Conservation (phyloP, 768 basidiomycete species). For the Lactarius hengduanensis region DNA sequence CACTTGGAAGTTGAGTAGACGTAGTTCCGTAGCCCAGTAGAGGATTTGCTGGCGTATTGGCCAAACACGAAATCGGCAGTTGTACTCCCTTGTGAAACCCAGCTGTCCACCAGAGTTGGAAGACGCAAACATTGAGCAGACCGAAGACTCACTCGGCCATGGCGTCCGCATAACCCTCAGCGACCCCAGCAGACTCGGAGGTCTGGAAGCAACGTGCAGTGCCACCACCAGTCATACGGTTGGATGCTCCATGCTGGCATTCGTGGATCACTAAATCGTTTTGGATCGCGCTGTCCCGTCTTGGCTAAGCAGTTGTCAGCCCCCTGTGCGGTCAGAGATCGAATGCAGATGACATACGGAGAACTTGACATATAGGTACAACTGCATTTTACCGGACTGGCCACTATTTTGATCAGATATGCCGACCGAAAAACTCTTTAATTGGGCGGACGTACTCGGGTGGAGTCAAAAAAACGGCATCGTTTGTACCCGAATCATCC, state of each 20-base stretch:
- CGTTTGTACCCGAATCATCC: conserved; percentile 44
- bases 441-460: conserved; percentile 38
- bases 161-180: conserved; percentile 35
- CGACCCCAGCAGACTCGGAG: conserved; percentile 61
- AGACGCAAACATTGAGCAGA: not conserved
- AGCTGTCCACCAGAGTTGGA: conserved; percentile 28
- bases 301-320: conserved; percentile 38
- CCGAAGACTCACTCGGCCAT: conserved; percentile 30
- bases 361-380: conserved; percentile 37
- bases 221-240: conserved; percentile 43
- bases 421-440: not conserved
- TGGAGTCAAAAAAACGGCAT: conserved; percentile 45
- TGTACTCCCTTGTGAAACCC: conserved; percentile 40
- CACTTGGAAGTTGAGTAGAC: conserved; percentile 56
- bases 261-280: conserved; percentile 58
- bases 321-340: not conserved
- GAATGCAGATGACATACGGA: conserved; percentile 30
- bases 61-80: conserved; percentile 44
- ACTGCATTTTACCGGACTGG: conserved; percentile 45
- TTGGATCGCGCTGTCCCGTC: conserved; percentile 63
- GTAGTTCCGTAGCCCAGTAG: conserved; percentile 52
- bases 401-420: conserved; percentile 29
- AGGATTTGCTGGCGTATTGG: conserved; percentile 51
- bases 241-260: conserved; percentile 38
- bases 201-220: conserved; percentile 60